Evolutionary conservation across 1,284 basidiomycete species (phyloP), one percentile per base, ranked within the genome.

Genomic region (Cerioporus squamosus): DNA sequence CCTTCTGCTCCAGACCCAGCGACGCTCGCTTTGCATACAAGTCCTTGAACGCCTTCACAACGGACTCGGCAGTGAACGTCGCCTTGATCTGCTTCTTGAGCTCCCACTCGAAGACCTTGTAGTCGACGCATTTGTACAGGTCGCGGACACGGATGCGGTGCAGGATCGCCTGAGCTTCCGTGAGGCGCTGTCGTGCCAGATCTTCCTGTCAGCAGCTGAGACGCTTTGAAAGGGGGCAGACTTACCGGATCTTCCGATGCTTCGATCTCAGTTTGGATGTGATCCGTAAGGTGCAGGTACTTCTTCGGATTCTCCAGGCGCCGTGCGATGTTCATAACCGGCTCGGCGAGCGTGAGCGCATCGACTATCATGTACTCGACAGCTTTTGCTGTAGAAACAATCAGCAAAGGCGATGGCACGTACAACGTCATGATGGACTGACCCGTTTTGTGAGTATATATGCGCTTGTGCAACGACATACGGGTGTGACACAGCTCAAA

Each of bases 331-430:
- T 84, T 77, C 68, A 92, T 70, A 58, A 79, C 59, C 0, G 83
- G 81, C 42, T 93, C 87, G 0, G 91, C 91, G 0, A 74, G 72
- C 1, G 87, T 74, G 9, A 93, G 77, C 0, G 81, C 89, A 64
- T 93, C 91, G 4, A 91, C 78, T 22, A 93, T 77, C 91, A 93
- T 93, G 66, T 86, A 83, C 68, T 93, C 91, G 53, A 93, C 86
- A 0, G 88, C 84, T 63, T 82, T 87, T 7, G 87, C 90, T 90
- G 67, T 36, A 0, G 31, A 12, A 33, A 36, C 15, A 42, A 8
- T 39, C 50, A 29, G 66, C 36, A 29, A 29, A 29, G 29, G 29
- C 29, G 29, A 9, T 29, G 29, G 29, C 29, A 29, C 29, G 29
- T 29, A 29, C 8, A 29, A 10, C 29, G 29, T 3, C 10, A 20